Conservation (phyloP, 768 basidiomycete species). For the Naganishia randhawae region DNA sequence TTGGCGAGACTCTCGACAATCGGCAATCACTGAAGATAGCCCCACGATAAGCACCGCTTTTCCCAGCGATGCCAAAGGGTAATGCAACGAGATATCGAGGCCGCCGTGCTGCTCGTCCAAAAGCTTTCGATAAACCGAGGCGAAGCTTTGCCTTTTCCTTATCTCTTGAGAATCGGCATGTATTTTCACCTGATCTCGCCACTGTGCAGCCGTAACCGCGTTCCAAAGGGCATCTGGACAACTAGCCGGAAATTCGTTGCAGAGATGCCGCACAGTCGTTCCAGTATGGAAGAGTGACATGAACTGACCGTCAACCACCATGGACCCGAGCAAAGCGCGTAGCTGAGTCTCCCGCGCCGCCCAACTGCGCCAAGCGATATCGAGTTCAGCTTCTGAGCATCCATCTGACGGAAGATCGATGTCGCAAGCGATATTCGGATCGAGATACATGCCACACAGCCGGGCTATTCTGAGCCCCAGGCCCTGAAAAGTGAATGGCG, state of each 20-base stretch:
- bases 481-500: constrained; percentile 24
- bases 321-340: constrained; percentile 18
- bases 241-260: constrained; percentile 19
- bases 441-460: constrained; percentile 17
- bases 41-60: constrained; percentile 20
- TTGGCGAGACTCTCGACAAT: constrained; percentile 18
- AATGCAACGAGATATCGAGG: constrained; percentile 7
- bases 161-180: neutral
- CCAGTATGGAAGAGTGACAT: constrained; percentile 18
- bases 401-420: constrained; percentile 21
- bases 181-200: constrained; percentile 16
- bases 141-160: constrained; percentile 4
- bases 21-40: constrained; percentile 15
- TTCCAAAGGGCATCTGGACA: constrained; percentile 18
- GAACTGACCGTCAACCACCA: constrained; percentile 28
- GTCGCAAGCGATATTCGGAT: constrained; percentile 20
- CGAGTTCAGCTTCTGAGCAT: constrained; percentile 26
- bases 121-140: constrained; percentile 18
- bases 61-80: constrained; percentile 13
- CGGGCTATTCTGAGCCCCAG: constrained; percentile 23
- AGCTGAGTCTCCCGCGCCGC: constrained; percentile 27
- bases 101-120: constrained; percentile 20
- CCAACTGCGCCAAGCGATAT: constrained; percentile 26
- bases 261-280: constrained; percentile 21
- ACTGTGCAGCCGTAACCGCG: constrained; percentile 16